Percentiles rank a stretch among this genome's conserved stretches.
These are phyloP conservation scores for Cyclotella distinguenda DNA, from an alignment of 108 stramenopile genomes.

Conservation along the genomic window DNA sequence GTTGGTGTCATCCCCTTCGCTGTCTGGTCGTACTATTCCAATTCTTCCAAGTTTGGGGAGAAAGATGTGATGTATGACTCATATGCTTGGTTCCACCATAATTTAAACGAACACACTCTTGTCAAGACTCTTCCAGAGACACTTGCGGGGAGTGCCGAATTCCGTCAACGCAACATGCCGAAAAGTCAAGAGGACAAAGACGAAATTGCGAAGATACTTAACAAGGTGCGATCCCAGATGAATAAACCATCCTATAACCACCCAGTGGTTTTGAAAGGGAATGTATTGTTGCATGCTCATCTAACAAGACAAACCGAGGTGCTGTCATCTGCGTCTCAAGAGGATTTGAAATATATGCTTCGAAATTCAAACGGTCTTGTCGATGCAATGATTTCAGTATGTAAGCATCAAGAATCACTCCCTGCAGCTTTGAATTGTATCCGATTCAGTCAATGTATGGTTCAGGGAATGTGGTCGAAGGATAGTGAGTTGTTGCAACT, in stretches of 20 bases:
- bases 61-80: constrained; percentile 98
- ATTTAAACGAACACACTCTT: constrained; percentile 74
- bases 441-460: constrained; percentile 88
- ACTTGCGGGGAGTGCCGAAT: constrained; percentile 87
- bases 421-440: constrained; percentile 86
- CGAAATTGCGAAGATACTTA: constrained; percentile 56
- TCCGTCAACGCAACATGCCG: constrained; percentile 80
- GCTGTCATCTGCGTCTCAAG: constrained; percentile 35
- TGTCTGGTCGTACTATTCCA: constrained; percentile 92
- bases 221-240: constrained; percentile 67
- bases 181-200: constrained; percentile 60
- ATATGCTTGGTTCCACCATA: constrained; percentile 92
- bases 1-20: constrained; percentile 92
- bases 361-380: constrained; percentile 73
- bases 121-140: constrained; percentile 82
- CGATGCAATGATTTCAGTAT: constrained; percentile 96
- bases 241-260: constrained; percentile 90
- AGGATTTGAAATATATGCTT: constrained; percentile 90
- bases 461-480: constrained; percentile 92
- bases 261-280: constrained; percentile 88
- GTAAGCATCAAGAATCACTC: constrained; percentile 86
- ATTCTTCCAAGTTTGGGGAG: constrained; percentile 94
- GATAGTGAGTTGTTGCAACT: constrained; percentile 86
- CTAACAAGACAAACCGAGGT: constrained; percentile 67
- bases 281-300: constrained; percentile 94